Evolutionary conservation across 257 asterid species (phyloP), one percentile per base, ranked within the genome.

Genomic region (Buddleja alternifolia): DNA sequence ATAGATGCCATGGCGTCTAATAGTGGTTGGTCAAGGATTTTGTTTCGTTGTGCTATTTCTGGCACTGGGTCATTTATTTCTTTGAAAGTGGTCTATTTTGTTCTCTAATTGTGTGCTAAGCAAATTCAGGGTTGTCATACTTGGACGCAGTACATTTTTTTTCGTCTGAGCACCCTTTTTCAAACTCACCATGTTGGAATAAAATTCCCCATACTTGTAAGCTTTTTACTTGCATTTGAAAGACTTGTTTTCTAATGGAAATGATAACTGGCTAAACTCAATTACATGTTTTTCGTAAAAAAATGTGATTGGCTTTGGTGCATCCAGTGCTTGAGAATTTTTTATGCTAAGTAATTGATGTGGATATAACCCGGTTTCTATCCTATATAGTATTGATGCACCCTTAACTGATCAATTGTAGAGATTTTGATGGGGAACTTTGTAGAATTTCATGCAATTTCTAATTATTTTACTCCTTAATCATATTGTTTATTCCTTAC

Each of bases 331-430:
- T 40, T 53, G 64, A 47, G 45, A 66, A 66, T 55, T 51, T 60
- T 44, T 17, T 39, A 12, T 39, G 16, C n/a, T 25, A 0, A 19
- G 60, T 40, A 40, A 47, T 53, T 46, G 48, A 56, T 50, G 62
- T 48, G 71, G 66, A 37, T 19, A 36, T 23, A 20, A 60, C 19
- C 72, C 60, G 44, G 60, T 57, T 69, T 55, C 59, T 64, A 45
- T 34, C 9, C 14, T 42, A 23, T 32, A 16, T 8, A 24, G 47
- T 67, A 20, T 44, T 50, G 53, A 45, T 17, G 4, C 25, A 62
- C 25, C 57, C 69, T 12, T 46, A 58, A 65, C 42, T 41, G 17
- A 25, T 32, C 25, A 36, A 37, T 41, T 42, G 10, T 64, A 40
- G 46, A 50, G 39, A 66, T 63, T 40, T 20, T 60, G 63, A 68